These are phyloP conservation scores for Emergomyces pasteurianus DNA, from an alignment of 2,329 filamentous ascomycete genomes.

Conservation along the genomic window DNA sequence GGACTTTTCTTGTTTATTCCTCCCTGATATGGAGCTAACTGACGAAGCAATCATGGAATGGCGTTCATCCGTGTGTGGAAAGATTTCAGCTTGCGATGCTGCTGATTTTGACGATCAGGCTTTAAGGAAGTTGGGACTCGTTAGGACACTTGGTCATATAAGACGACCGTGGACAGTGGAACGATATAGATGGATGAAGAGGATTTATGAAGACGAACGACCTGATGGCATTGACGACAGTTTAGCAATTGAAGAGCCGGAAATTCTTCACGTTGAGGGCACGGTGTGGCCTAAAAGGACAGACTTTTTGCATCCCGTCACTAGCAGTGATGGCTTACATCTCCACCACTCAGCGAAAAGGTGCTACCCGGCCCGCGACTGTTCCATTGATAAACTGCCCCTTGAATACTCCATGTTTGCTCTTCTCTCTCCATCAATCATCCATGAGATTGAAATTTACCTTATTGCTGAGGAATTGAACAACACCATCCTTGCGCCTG, in stretches of 20 bases:
- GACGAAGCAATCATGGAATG: constrained; percentile 9
- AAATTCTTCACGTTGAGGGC: constrained; percentile 16
- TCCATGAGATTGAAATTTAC: constrained; percentile 54
- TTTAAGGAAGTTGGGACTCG: constrained; percentile 12
- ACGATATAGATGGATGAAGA: constrained; percentile 9
- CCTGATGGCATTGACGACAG: not conserved
- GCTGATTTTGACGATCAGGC: not conserved
- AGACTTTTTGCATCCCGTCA: constrained; percentile 21
- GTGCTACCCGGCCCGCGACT: constrained; percentile 11
- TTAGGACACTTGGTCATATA: constrained; percentile 8
- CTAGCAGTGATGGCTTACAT: constrained; percentile 9
- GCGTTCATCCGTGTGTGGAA: constrained; percentile 12
- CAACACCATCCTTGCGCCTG: constrained; percentile 39
- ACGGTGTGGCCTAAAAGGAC: constrained; percentile 20
- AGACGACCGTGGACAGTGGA: constrained; percentile 13
- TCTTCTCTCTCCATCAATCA: constrained; percentile 59
- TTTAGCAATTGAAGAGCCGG: not conserved
- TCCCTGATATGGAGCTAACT: constrained; percentile 8
- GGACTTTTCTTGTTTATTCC: constrained; percentile 16
- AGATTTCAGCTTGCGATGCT: constrained; percentile 4
- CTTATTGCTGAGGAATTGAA: constrained; percentile 53
- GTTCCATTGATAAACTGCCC: constrained; percentile 33
- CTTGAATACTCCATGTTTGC: constrained; percentile 37
- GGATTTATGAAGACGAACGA: constrained; percentile 1
- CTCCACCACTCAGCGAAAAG: constrained; percentile 13